A percentile compares a stretch with the other conserved stretches of the same genome.
Conservation (phyloP, 1,139 yeast genomes). For the Geotrichum fermentans region DNA sequence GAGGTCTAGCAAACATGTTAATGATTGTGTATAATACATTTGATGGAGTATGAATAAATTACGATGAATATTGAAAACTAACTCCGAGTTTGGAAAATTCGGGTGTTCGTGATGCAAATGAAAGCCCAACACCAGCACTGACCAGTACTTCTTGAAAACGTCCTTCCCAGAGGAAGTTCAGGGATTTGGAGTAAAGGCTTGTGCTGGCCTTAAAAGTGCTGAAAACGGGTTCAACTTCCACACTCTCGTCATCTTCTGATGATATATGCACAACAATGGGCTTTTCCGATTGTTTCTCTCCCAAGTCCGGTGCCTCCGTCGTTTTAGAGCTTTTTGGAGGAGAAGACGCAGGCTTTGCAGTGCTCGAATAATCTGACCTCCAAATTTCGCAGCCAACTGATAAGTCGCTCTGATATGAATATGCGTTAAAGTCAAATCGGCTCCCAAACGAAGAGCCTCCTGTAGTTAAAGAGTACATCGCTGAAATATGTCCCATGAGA, state of each 20-base stretch:
- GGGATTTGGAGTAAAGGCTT: slow-evolving; percentile 56
- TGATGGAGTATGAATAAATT: background rate
- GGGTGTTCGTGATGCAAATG: slow-evolving; percentile 34
- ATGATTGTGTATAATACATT: too few relatives aligned
- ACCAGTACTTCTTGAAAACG: slow-evolving; percentile 72
- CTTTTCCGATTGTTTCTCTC: slow-evolving; percentile 11
- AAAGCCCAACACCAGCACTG: slow-evolving; percentile 64
- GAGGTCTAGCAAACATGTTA: too few relatives aligned
- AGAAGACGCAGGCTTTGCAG: slow-evolving; percentile 23
- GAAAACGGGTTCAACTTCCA: slow-evolving; percentile 40
- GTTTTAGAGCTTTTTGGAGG: slow-evolving; percentile 32
- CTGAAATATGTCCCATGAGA: slow-evolving; percentile 79
- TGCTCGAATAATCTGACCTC: slow-evolving; percentile 34
- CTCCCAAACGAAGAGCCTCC: slow-evolving; percentile 75
- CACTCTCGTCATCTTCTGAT: slow-evolving; percentile 13
- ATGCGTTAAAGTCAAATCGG: slow-evolving; percentile 81
- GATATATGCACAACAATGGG: background rate
- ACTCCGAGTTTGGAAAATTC: slow-evolving; percentile 37
- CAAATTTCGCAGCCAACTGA: slow-evolving; percentile 85
- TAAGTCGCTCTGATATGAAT: slow-evolving; percentile 83
- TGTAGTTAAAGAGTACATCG: slow-evolving; percentile 83
- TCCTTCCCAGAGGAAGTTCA: slow-evolving; percentile 84
- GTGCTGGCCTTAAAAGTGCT: slow-evolving; percentile 75
- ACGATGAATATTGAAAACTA: slow-evolving; percentile 38
- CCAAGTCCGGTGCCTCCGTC: slow-evolving; percentile 32